Percentiles rank a stretch among this genome's conserved stretches.
These are phyloP conservation scores for Debaryomyces singareniensis DNA, from an alignment of 1,139 yeast species.

Conservation along the genomic window DNA sequence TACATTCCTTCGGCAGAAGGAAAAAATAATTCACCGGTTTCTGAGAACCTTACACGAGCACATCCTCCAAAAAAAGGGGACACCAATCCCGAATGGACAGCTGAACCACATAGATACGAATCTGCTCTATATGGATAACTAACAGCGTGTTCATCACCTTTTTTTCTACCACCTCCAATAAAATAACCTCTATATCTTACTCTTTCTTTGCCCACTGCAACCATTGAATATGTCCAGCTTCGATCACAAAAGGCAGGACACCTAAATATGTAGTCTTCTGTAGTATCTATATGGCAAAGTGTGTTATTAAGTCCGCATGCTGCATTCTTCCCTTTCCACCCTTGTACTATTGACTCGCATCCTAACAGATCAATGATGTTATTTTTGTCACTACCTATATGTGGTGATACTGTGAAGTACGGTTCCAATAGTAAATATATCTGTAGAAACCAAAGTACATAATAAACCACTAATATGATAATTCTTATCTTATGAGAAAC, in stretches of 20 bases:
- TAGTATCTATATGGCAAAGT: constrained; percentile 41
- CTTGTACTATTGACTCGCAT: constrained; percentile 28
- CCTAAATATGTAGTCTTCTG: constrained; percentile 50
- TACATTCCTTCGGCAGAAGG: constrained; percentile 39
- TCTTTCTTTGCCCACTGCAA: constrained; percentile 64
- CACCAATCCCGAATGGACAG: constrained; percentile 75
- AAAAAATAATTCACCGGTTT: constrained; percentile 49
- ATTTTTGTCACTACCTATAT: constrained; percentile 11
- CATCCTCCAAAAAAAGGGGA: constrained; percentile 80
- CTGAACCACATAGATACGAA: constrained; percentile 86
- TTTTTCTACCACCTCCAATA: constrained; percentile 61
- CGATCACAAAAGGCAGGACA: constrained; percentile 89
- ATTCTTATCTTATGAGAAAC: constrained; percentile 21
- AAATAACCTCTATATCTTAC: constrained; percentile 68
- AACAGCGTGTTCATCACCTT: constrained; percentile 16
- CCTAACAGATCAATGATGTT: constrained; percentile 27
- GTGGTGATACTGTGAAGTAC: constrained; percentile 32
- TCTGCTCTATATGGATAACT: constrained; percentile 77
- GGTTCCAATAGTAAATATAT: constrained; percentile 27
- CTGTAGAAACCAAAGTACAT: constrained; percentile 27
- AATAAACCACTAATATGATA: constrained; percentile 29
- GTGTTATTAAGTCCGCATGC: constrained; percentile 70
- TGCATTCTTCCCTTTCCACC: constrained; percentile 74
- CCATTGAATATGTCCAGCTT: constrained; percentile 71
- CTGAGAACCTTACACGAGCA: constrained; percentile 52